phyloP scores from a whole-genome alignment of 768 basidiomycete genomes.

The Fistulinella prunicolor region DNA sequence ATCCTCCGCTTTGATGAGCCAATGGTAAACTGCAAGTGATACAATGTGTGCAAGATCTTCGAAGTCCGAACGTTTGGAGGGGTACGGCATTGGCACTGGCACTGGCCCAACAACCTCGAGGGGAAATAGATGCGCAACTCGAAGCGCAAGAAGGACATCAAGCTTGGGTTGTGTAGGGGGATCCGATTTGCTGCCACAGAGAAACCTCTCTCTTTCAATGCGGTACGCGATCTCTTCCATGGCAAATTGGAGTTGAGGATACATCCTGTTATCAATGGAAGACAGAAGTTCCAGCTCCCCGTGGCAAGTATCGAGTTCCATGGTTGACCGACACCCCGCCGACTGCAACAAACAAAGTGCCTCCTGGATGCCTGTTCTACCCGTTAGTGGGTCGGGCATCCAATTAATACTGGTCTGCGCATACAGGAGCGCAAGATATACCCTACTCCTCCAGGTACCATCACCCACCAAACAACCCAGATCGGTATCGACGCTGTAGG shows the following conservation, averaged over 20 bases:
- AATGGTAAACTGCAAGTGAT: neutral
- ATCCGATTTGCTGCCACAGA: neutral
- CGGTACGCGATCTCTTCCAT: neutral
- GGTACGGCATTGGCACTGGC: no score
- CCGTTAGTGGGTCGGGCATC: neutral
- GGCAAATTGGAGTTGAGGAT: neutral
- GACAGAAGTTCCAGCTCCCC: constrained; percentile 25
- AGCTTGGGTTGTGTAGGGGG: neutral
- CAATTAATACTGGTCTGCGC: constrained; percentile 34
- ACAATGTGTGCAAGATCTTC: neutral
- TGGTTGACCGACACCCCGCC: constrained; percentile 37
- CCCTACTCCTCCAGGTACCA: neutral
- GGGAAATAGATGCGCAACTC: neutral
- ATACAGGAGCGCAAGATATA: constrained; percentile 39
- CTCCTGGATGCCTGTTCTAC: neutral
- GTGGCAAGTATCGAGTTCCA: constrained; percentile 25
- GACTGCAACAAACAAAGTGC: constrained; percentile 33
- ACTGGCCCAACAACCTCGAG: neutral
- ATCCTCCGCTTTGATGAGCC: no score
- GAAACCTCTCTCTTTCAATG: neutral
- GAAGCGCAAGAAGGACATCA: neutral
- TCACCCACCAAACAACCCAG: neutral
- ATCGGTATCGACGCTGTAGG: neutral
- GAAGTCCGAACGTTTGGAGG: no score
- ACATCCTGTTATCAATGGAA: constrained; percentile 22